These are phyloP conservation scores for Colletotrichum incanum DNA, from an alignment of 2,329 filamentous ascomycete species.

Conservation along the genomic window DNA sequence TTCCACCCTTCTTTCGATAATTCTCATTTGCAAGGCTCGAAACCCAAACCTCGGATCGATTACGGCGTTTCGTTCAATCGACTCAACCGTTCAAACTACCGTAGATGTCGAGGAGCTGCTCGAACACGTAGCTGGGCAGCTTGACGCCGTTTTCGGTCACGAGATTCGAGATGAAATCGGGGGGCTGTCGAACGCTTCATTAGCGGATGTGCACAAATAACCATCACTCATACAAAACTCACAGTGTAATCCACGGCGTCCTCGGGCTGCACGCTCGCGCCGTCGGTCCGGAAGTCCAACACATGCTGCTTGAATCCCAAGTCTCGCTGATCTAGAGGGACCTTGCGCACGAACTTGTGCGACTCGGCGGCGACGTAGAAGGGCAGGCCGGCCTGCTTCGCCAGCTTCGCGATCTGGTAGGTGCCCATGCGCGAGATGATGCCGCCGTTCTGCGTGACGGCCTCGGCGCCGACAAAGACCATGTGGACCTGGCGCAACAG, in stretches of 20 bases:
- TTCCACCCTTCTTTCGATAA: not conserved
- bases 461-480: constrained; percentile 81
- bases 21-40: not conserved
- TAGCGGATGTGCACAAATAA: constrained; percentile 42
- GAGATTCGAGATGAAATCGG: constrained; percentile 78
- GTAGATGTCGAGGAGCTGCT: constrained; percentile 78
- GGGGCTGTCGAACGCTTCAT: constrained; percentile 65
- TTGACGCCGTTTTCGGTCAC: constrained; percentile 84
- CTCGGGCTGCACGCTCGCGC: constrained; percentile 59
- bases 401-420: constrained; percentile 88
- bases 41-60: not conserved
- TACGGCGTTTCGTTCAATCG: not conserved
- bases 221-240: constrained; percentile 48
- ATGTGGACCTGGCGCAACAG: constrained; percentile 71
- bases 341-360: constrained; percentile 95
- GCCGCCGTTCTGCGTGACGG: constrained; percentile 93
- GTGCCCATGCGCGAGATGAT: constrained; percentile 90
- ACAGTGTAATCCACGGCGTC: constrained; percentile 81
- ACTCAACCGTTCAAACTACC: constrained; percentile 54
- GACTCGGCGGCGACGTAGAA: constrained; percentile 96
- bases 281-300: constrained; percentile 78
- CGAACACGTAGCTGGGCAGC: constrained; percentile 78
- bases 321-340: constrained; percentile 86
- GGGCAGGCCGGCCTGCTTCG: constrained; percentile 77
- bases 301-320: constrained; percentile 84